Evolutionary conservation across 2,329 filamentous ascomycete genomes (phyloP).

Genomic region (Colletotrichum viniferum): DNA sequence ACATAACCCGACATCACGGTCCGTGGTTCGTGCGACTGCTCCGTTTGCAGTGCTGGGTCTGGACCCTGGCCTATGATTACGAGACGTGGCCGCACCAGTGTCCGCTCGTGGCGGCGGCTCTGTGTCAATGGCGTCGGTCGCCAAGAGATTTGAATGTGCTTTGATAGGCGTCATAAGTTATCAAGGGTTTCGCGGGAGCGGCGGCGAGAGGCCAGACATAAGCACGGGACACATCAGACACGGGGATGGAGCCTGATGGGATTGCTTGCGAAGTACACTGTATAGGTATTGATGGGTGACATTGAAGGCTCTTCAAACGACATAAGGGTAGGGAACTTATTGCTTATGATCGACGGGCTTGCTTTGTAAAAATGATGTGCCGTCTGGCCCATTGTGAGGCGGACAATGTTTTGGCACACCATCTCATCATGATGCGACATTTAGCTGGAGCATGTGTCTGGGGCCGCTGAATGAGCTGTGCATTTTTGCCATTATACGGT

Average conservation of each 20-base stretch:
- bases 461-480: background rate
- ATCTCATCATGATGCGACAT: slow-evolving; percentile 15
- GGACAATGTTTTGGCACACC: slow-evolving; percentile 8
- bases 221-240: background rate
- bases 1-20: background rate
- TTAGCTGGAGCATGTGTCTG: slow-evolving; percentile 5
- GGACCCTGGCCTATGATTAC: background rate
- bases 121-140: background rate
- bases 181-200: background rate
- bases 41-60: background rate
- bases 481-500: background rate
- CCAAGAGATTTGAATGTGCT: background rate
- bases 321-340: background rate
- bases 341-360: background rate
- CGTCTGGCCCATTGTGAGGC: background rate
- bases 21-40: background rate
- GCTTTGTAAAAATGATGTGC: background rate
- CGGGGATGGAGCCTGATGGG: background rate
- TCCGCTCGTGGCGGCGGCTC: background rate
- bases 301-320: background rate
- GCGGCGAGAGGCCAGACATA: background rate
- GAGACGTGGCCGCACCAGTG: background rate
- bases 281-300: background rate
- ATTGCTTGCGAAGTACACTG: background rate
- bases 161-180: slow-evolving; percentile 1